Evolutionary conservation across 495 filamentous ascomycete genomes (phyloP).

Genomic region (Neurospora sp.): DNA sequence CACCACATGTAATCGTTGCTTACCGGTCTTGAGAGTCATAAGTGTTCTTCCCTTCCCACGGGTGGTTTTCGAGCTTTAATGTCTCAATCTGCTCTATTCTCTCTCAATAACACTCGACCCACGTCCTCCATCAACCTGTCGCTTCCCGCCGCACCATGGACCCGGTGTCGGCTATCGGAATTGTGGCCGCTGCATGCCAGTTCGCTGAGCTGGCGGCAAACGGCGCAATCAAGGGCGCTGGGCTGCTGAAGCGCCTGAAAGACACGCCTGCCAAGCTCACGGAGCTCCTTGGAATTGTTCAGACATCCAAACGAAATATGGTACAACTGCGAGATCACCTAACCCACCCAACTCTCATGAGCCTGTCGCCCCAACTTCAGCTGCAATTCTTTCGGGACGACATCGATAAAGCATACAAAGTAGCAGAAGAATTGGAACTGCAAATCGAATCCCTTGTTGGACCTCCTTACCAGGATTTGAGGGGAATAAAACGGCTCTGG

Average conservation of each 20-base stretch:
- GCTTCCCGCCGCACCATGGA: not conserved
- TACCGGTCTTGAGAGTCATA: not conserved
- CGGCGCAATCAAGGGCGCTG: not conserved
- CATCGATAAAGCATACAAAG: not conserved
- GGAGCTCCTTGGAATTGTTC: not conserved
- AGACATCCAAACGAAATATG: not conserved
- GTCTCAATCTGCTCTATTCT: not conserved
- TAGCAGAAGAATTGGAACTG: not conserved
- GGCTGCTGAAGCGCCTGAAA: not conserved
- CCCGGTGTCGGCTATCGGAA: not conserved
- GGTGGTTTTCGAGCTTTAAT: not conserved
- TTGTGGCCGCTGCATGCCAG: not conserved
- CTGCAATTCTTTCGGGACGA: not conserved
- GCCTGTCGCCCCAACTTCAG: not conserved
- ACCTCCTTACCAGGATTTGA: not conserved
- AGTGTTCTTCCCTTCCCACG: too few relatives aligned
- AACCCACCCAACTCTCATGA: not conserved
- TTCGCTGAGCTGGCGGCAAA: not conserved
- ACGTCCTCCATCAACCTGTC: not conserved
- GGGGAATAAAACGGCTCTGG: not conserved
- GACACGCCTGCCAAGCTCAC: not conserved
- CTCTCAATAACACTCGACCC: not conserved
- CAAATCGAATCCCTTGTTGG: not conserved
- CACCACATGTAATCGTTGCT: not conserved
- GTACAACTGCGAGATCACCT: not conserved